phyloP scores from a whole-genome alignment of 805 yeast species.

The Starmerella apis region DNA sequence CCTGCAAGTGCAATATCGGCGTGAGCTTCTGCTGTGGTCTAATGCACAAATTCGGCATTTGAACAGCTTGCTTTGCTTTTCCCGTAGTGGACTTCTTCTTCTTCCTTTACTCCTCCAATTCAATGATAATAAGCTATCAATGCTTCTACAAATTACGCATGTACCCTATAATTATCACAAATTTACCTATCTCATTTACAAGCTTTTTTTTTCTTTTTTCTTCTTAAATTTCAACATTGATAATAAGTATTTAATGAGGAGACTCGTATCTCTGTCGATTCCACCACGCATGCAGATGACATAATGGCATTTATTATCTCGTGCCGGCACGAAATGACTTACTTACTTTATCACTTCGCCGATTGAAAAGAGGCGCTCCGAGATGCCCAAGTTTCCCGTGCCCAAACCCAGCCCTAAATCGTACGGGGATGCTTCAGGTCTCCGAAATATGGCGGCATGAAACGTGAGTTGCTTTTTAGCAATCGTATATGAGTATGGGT shows the following conservation, averaged over 20 bases:
- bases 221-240: no score
- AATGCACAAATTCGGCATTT: conserved; percentile 12
- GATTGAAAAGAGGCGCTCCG: no score
- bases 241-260: no score
- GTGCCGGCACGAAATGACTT: no score
- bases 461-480: neutral
- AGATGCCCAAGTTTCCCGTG: no score
- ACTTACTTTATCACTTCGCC: no score
- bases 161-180: neutral
- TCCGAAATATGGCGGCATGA: neutral
- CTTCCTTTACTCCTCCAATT: neutral
- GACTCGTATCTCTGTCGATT: no score
- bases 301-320: no score
- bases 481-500: neutral
- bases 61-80: neutral
- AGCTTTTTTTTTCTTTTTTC: neutral
- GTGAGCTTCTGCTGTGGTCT: conserved; percentile 24
- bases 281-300: no score
- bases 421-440: neutral
- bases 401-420: no score
- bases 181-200: neutral
- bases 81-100: neutral
- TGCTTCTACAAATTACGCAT: no score
- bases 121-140: no score
- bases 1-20: conserved; percentile 27